phyloP scores from a whole-genome alignment of 2,329 filamentous ascomycete species.

The Neofusicoccum parvum region DNA sequence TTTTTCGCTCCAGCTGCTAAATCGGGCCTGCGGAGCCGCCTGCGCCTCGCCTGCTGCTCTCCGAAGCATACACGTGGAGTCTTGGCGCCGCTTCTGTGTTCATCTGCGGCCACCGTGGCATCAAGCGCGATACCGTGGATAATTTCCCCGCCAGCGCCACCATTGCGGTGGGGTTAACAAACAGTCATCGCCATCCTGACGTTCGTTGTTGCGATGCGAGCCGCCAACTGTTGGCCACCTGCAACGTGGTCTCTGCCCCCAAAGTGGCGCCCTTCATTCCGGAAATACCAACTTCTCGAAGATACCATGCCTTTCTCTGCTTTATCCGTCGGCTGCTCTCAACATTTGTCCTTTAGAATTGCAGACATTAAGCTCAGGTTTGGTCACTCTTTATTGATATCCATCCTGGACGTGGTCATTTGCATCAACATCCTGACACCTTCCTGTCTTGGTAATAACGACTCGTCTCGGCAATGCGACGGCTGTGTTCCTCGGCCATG shows the following conservation, averaged over 20 bases:
- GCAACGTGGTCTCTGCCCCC: constrained; percentile 7
- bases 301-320: background rate
- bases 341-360: background rate
- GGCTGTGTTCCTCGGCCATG: background rate
- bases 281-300: background rate
- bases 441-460: background rate
- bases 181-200: constrained; percentile 13
- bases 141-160: constrained; percentile 11
- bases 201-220: background rate
- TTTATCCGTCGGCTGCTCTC: no score
- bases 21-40: background rate
- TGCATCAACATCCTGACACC: background rate
- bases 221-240: background rate
- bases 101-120: constrained; percentile 12
- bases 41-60: background rate
- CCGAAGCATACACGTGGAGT: constrained; percentile 15
- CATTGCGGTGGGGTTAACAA: background rate
- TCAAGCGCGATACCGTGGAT: background rate
- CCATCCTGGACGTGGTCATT: background rate
- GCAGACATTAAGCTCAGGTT: background rate
- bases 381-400: no score
- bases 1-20: constrained; percentile 2
- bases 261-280: background rate
- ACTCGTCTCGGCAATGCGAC: background rate
- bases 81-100: constrained; percentile 1